Evolutionary conservation across 371 early-diverging fungal genomes (phyloP), one percentile per base, ranked within the genome.

Genomic region (Synchytrium microbalum): DNA sequence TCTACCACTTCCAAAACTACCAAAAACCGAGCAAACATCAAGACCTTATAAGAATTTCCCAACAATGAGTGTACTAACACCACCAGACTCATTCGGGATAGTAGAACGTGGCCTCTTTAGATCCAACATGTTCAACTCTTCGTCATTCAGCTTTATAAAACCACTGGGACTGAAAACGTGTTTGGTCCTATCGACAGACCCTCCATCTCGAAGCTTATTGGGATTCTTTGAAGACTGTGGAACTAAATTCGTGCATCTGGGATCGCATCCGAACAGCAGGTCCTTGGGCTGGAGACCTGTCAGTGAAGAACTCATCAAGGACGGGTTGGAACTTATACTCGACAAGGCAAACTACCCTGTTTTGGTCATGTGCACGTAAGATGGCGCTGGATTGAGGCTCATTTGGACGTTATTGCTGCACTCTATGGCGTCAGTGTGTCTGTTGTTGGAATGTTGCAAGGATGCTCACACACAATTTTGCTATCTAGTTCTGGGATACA

Each of bases 271-370:
- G 32, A 80, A 80, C 77, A 82, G 79, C 61, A 26, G 13, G 16
- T 38, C 46, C 5, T 64, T 76, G 2, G 80, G 82, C 23, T 95
- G 97, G 95, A 81, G 92, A 65, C 96, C 95, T 2, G 83, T 93
- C 26, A 88, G 90, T 62, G 97, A 96, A 69, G 97, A 96, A 71
- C 73, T 93, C 14, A 86, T 96, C 67, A 96, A 95, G 67, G 94
- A 92, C 61, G 55, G 67, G 46, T 77, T 94, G 23, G 93, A 96
- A 73, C 69, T 90, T 57, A 75, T 92, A 1, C 73, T 96, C 51
- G 79, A 93, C 73, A 77, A 70, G 13, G 73, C 77, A 13, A 88
- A 83, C 46, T 90, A 95, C 64, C 96, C 97, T 27, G 73, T 93
- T 14, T 75, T 96, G 59, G 80, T 95, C 38, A 88, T 91, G 83